Evolutionary conservation across 257 asterid genomes (phyloP).

Genomic region (Forsythia suspensa): DNA sequence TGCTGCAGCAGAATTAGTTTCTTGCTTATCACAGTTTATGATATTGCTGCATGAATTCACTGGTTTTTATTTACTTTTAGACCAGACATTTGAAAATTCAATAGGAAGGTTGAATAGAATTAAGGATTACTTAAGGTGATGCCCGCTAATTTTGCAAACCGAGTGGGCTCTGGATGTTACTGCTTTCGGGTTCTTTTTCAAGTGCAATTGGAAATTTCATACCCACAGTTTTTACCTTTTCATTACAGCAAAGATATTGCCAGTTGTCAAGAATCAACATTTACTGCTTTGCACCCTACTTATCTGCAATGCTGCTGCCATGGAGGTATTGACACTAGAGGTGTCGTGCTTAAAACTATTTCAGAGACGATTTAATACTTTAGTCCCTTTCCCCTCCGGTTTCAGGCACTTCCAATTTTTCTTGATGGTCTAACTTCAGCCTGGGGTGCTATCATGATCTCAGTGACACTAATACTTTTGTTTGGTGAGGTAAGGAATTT

Average conservation of each 20-base stretch:
- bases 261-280: conserved; percentile 82
- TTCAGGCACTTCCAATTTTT: conserved; percentile 95
- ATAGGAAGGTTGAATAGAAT: neutral
- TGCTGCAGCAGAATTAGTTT: no score
- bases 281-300: conserved; percentile 80
- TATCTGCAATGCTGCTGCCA: conserved; percentile 86
- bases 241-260: conserved; percentile 69
- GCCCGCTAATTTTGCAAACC: neutral
- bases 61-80: neutral
- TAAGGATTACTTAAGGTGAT: neutral
- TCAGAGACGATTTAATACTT: neutral
- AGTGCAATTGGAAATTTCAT: neutral
- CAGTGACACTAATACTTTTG: conserved; percentile 91
- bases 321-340: conserved; percentile 62
- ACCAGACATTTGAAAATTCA: neutral
- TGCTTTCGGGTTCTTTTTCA: neutral
- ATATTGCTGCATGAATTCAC: neutral
- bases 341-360: neutral
- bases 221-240: neutral
- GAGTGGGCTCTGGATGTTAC: neutral
- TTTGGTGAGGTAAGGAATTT: conserved; percentile 83
- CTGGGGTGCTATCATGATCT: conserved; percentile 87
- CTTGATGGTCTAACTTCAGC: conserved; percentile 70
- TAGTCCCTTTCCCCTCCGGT: neutral
- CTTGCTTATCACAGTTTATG: no score